These are phyloP conservation scores for Solanum etuberosum DNA, from an alignment of 257 asterid species.

Conservation along the genomic window DNA sequence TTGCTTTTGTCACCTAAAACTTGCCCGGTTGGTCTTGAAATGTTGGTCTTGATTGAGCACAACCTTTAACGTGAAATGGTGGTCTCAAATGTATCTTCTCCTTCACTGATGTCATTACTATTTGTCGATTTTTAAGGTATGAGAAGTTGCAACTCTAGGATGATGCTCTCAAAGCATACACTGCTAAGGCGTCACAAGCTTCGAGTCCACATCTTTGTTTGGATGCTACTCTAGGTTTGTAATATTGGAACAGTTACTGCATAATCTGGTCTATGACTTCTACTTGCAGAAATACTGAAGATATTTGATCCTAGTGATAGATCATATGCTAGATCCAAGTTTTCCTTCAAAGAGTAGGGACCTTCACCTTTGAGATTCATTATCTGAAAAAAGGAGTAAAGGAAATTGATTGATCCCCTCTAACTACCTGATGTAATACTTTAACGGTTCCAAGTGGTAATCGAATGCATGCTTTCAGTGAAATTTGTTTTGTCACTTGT, in stretches of 20 bases:
- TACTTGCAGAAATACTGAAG: background rate
- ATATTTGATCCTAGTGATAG: background rate
- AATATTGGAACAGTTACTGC: conserved; percentile 4
- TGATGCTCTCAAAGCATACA: conserved; percentile 96
- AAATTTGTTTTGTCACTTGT: background rate
- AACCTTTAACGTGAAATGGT: background rate
- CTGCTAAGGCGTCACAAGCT: conserved; percentile 73
- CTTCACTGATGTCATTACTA: background rate
- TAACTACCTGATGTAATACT: background rate
- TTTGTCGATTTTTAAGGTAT: conserved; percentile 36
- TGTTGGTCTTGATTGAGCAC: too few species aligned
- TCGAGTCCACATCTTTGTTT: conserved; percentile 55
- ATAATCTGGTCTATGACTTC: background rate
- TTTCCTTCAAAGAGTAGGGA: background rate
- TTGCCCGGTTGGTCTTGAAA: too few species aligned
- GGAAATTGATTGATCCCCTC: background rate
- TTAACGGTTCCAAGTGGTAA: background rate
- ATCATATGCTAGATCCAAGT: background rate
- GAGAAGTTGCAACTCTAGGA: conserved; percentile 97
- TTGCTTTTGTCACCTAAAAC: too few species aligned
- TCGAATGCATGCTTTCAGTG: background rate
- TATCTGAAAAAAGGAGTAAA: background rate
- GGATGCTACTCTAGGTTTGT: conserved; percentile 93
- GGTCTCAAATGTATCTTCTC: background rate
- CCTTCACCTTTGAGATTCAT: background rate